Base-by-base conservation (phyloP, 441 rosid species). In the Capsella rubella region DNA sequence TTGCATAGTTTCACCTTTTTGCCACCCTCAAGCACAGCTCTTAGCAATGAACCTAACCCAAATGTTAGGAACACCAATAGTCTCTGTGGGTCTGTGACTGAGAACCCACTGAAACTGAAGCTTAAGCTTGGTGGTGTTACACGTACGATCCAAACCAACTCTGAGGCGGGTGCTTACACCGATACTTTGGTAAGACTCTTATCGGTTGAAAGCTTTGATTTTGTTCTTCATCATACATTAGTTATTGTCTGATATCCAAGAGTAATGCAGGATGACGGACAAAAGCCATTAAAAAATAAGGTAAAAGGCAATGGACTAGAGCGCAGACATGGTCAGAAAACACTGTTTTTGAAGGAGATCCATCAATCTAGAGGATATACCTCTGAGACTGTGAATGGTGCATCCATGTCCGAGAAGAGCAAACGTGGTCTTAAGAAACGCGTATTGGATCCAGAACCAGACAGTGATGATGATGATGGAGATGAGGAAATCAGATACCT, bases 111-210 rank as follows among this genome's bases (percentile, higher is more conserved):
- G 68, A 92, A 90, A 84, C 84, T 92, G 61, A 92, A 89, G 85
- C 87, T 92, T 69, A 92, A 89, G 84, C 85, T 90, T 73, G 96
- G 93, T 65, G 93, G 96, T 64, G 82, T 87, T 61, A 84, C 89
- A 31, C 95, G 79, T 66, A 85, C 86, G 3, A 76, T 92, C 67
- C 89, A 84, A 49, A 64, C 97, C 58, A 82, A 80, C 47, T 78
- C 87, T 15, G 69, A 79, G 4, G 46, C 75, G 12, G 82, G 79
- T 32, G 27, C 12, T 21, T 77, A 46, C 27, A 39, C 50, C 28
- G 7, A 61, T 71, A 34, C 76, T 52, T 50, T 59, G 64, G 74
- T 67, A 51, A 8, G 9, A 25, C 8, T 73, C 64, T 37, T 14
- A 27, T 27, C 55, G 6, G n/a, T 34, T 47, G 5, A 47, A 49